These are phyloP conservation scores for Podila minutissima DNA, from an alignment of 192 early-diverging fungal species.

Conservation along the genomic window DNA sequence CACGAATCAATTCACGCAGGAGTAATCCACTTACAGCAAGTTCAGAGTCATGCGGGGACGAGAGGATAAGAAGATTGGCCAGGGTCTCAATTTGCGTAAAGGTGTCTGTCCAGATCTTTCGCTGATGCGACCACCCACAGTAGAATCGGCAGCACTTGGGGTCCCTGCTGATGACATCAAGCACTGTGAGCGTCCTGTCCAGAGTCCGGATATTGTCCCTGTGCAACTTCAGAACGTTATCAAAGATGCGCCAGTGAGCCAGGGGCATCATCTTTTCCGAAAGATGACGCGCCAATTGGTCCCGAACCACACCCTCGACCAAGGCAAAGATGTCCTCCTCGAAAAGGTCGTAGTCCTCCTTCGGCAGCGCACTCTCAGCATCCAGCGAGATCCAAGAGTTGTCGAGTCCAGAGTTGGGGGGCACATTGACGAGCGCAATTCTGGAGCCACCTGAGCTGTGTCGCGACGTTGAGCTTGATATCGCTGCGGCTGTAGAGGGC, in stretches of 20 bases:
- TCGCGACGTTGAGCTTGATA: not conserved
- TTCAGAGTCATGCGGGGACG: not conserved
- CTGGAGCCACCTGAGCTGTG: not conserved
- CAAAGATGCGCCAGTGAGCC: constrained; percentile 20
- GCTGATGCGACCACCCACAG: constrained; percentile 24
- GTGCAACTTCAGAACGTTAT: constrained; percentile 8
- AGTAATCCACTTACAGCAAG: not conserved
- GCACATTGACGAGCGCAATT: not conserved
- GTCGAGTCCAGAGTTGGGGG: not conserved
- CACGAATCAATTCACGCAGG: not conserved
- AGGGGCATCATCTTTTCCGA: constrained; percentile 4
- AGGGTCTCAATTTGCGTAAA: constrained; percentile 21
- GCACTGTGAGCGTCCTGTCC: not conserved
- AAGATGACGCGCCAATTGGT: constrained; percentile 7
- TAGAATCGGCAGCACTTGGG: constrained; percentile 18
- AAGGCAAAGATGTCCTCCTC: constrained; percentile 19
- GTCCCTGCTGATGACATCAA: constrained; percentile 18
- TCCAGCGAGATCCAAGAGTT: not conserved
- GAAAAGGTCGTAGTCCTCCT: constrained; percentile 13
- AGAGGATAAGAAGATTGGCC: not conserved
- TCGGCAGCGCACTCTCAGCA: not conserved
- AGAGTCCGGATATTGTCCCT: constrained; percentile 3
- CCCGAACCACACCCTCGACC: constrained; percentile 1
- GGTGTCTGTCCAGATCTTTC: constrained; percentile 6
- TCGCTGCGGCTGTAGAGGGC: not conserved